Base-by-base conservation (phyloP, 441 rosid species). In the Arabidopsis lyrata region DNA sequence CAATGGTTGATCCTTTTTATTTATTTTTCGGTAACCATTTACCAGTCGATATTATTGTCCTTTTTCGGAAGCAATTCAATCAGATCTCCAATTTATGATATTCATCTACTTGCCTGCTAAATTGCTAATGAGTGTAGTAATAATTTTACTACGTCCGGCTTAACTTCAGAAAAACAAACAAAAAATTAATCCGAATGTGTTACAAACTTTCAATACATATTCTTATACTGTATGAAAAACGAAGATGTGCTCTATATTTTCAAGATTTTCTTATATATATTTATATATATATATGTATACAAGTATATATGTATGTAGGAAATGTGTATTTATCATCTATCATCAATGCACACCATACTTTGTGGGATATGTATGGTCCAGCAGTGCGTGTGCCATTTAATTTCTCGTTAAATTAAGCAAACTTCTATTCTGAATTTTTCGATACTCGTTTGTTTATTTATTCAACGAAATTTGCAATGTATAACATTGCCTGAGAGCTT, bases 291-390 rank as follows among this genome's bases (percentile, higher is more conserved):
- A 22, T 22, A 22, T 22, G 24, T 22, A 22, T 22, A 22, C 24
- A 22, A 22, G 24, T 22, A 22, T 22, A 22, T 22, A 48, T 47
- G 22, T 15, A 20, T 50, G 62, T 16, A 7, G 8, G 31, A 68
- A 18, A 20, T 20, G 22, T 18, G 45, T 18, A 48, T 20, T 31
- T 14, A 24, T 61, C 14, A 65, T 35, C 34, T 36, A 54, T 54
- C 29, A 68, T 41, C 31, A 68, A 54, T 54, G 72, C 42, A 55
- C 29, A 27, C 27, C 24, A 38, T 35, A 34, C 36, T 66, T 13
- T 9, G 47, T 50, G 70, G 42, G 15, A 31, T 35, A 2, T 18
- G 12, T 20, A 66, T 50, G 48, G 12, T 50, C 58, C 59, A 66
- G 1, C 15, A 6, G 50, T 66, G 49, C 15, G 15, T 3, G 61